Evolutionary conservation across 768 basidiomycete species (phyloP), one percentile per base, ranked within the genome.

Genomic region (Pleurotus citrinopileatus): DNA sequence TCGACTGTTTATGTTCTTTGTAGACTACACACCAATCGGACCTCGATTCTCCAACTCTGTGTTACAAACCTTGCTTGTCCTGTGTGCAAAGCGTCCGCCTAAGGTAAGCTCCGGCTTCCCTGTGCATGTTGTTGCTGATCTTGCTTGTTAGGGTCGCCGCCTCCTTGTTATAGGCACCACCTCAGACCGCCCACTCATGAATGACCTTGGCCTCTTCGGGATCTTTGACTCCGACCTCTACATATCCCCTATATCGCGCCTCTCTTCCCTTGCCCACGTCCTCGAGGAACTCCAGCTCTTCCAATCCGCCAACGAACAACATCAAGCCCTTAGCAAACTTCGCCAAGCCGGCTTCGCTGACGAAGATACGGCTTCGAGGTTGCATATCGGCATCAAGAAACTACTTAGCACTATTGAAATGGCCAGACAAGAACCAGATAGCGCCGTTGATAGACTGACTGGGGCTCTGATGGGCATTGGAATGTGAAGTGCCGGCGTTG

Each of bases 11-110:
- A 36, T 42, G 9, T 23, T 12, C 15, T 29, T 26, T 56, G 15
- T 22, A 94, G 96, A 98, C 59, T 99, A 94, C 90, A 94, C 93
- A 4, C 93, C 95, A 3, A 87, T 99, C 71, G 96, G 96, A 2
- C 91, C 89, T n/a, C 79, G 94, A 44, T 99, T 98, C 73, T 98
- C 96, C 1, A 98, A 98, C 67, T 76, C 86, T 6, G 92, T 98
- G 3, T 75, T 99, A 20, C 97, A 98, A 68, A 79, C 95, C 0
- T 71, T 99, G 15, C 74, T 97, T 47, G 95, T 98, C 0, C 75
- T 99, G 22, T 84, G 98, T 57, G 84, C 83, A 42, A 87, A 91
- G 57, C 80, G 90, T 56, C 97, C 97, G 38, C 97, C 97, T 0
- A 97, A 97, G 81, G 94, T 92, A 59, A 37, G 73, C n/a, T n/a